phyloP scores from a whole-genome alignment of 2,329 filamentous ascomycete species.

The Cryphonectria naterciae region DNA sequence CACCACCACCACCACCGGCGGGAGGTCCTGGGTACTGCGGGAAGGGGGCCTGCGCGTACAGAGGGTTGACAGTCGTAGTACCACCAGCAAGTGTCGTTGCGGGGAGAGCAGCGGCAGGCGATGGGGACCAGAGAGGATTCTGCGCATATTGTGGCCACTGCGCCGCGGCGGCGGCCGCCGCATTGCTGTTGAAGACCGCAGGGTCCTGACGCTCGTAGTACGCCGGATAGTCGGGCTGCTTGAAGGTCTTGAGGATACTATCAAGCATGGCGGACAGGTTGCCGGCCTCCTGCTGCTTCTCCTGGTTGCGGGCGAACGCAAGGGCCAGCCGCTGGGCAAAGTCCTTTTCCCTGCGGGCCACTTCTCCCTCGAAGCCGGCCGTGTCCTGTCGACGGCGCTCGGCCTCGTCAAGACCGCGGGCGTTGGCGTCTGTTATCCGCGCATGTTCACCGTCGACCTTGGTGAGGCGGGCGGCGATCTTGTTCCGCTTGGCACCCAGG shows the following conservation, averaged over 20 bases:
- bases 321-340: slow-evolving; percentile 45
- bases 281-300: slow-evolving; percentile 47
- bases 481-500: slow-evolving; percentile 71
- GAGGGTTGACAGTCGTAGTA: slow-evolving; percentile 40
- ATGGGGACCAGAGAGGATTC: slow-evolving; percentile 28
- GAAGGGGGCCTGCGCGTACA: slow-evolving; percentile 39
- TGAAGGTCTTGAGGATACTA: slow-evolving; percentile 48
- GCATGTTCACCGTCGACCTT: slow-evolving; percentile 76
- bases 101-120: slow-evolving; percentile 21
- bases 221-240: slow-evolving; percentile 39
- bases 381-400: slow-evolving; percentile 61
- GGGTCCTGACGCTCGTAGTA: slow-evolving; percentile 43
- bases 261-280: slow-evolving; percentile 42
- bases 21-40: slow-evolving; percentile 42
- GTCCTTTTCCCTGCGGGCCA: slow-evolving; percentile 49
- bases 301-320: slow-evolving; percentile 41
- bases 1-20: slow-evolving; percentile 4
- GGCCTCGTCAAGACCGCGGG: slow-evolving; percentile 65
- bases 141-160: slow-evolving; percentile 30
- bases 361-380: slow-evolving; percentile 51
- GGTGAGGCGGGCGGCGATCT: slow-evolving; percentile 70
- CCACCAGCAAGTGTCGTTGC: slow-evolving; percentile 15
- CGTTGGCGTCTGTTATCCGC: slow-evolving; percentile 71
- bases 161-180: slow-evolving; percentile 7
- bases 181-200: slow-evolving; percentile 26